Conservation (phyloP, 495 filamentous ascomycete species). For the Podospora comata region DNA sequence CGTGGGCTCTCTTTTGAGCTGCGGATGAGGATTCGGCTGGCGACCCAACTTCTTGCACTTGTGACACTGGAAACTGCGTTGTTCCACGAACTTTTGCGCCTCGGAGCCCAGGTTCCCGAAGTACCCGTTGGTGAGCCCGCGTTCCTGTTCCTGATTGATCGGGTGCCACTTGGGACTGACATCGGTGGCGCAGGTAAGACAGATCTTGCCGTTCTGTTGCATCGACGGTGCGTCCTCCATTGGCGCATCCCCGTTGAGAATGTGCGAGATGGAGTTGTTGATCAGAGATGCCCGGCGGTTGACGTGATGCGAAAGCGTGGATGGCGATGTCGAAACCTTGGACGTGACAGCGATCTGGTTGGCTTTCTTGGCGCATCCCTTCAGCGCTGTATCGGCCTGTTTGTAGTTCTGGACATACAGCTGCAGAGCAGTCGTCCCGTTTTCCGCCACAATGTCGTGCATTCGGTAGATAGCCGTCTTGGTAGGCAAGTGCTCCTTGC, state of each 20-base stretch:
- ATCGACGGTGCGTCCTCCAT: slow-evolving; percentile 18
- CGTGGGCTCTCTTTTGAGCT: slow-evolving; percentile 31
- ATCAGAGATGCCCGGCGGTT: slow-evolving; percentile 43
- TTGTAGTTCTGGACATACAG: slow-evolving; percentile 85
- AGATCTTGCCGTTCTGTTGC: slow-evolving; percentile 44
- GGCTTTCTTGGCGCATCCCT: slow-evolving; percentile 88
- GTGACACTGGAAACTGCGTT: slow-evolving; percentile 54
- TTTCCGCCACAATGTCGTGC: slow-evolving; percentile 64
- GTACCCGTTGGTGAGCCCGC: slow-evolving; percentile 43
- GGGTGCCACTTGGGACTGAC: slow-evolving; percentile 62
- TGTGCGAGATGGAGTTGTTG: slow-evolving; percentile 3
- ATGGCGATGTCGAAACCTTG: slow-evolving; percentile 33
- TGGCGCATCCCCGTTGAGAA: slow-evolving; percentile 29
- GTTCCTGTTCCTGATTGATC: slow-evolving; percentile 40
- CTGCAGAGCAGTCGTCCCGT: slow-evolving; percentile 70
- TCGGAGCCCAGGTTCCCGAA: slow-evolving; percentile 38
- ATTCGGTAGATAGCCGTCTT: slow-evolving; percentile 72
- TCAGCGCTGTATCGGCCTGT: slow-evolving; percentile 85
- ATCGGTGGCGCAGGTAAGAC: slow-evolving; percentile 56
- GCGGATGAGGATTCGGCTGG: slow-evolving; percentile 35
- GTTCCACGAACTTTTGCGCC: slow-evolving; percentile 47
- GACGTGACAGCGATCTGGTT: slow-evolving; percentile 44
- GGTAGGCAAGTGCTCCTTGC: slow-evolving; percentile 72
- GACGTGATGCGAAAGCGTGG: slow-evolving; percentile 15
- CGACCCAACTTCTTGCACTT: slow-evolving; percentile 50